These are phyloP conservation scores for Thalassiosira livingstoniorum DNA, from an alignment of 352 stramenopile species.

Conservation along the genomic window DNA sequence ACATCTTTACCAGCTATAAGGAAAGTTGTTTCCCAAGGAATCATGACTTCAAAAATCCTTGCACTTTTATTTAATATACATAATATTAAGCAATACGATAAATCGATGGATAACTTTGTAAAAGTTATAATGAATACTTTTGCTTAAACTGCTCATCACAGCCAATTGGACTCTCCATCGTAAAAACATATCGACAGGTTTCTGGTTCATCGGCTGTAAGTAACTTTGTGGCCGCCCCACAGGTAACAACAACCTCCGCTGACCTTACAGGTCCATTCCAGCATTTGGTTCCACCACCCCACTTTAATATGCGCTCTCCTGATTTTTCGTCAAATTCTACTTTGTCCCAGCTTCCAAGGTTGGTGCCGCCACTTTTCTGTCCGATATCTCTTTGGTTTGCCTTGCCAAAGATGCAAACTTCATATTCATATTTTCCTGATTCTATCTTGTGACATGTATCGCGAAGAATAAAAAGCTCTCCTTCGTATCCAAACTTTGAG, in stretches of 20 bases:
- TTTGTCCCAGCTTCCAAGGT: slow-evolving; percentile 65
- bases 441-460: slow-evolving; percentile 70
- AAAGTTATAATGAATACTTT: slow-evolving; percentile 34
- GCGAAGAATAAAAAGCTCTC: slow-evolving; percentile 67
- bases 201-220: slow-evolving; percentile 90
- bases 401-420: slow-evolving; percentile 75
- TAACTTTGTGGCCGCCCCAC: slow-evolving; percentile 86
- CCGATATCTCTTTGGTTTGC: slow-evolving; percentile 72
- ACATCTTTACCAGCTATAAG: no score
- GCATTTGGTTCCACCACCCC: slow-evolving; percentile 88
- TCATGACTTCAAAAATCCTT: no score
- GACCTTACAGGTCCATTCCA: slow-evolving; percentile 88
- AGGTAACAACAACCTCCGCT: slow-evolving; percentile 87
- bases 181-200: slow-evolving; percentile 91
- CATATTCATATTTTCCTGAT: slow-evolving; percentile 80
- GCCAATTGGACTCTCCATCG: slow-evolving; percentile 84
- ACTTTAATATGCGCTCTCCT: slow-evolving; percentile 76
- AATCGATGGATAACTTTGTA: not conserved
- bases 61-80: no score
- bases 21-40: no score
- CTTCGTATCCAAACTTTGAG: slow-evolving; percentile 65
- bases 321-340: slow-evolving; percentile 67
- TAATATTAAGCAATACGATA: no score
- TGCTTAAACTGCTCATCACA: slow-evolving; percentile 70
- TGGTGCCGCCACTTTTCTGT: slow-evolving; percentile 42